Evolutionary conservation across 768 basidiomycete species (phyloP).

Genomic region (Boletus eberwhitei): DNA sequence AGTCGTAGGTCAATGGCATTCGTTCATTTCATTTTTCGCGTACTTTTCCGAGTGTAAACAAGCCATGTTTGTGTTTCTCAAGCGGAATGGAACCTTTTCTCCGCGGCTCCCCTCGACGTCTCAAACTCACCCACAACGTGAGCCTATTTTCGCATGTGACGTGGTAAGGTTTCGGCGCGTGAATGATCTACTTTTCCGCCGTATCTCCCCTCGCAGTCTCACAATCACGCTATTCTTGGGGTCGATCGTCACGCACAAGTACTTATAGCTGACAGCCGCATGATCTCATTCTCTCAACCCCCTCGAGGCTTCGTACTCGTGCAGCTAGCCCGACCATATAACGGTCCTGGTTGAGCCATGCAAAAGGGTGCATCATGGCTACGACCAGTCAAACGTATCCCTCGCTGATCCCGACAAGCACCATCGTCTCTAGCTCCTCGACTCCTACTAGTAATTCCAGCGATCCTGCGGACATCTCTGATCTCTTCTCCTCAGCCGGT

Average conservation of each 20-base stretch:
- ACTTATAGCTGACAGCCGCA: slow-evolving; percentile 4
- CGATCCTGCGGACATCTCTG: not conserved
- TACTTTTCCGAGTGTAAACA: not conserved
- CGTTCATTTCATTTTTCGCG: not conserved
- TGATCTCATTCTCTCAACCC: not conserved
- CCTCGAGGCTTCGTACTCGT: slow-evolving; percentile 15
- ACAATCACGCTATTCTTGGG: not conserved
- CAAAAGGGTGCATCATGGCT: slow-evolving; percentile 15
- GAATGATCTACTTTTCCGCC: not conserved
- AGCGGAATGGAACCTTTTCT: not conserved
- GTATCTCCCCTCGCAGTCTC: slow-evolving; percentile 7
- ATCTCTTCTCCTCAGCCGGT: slow-evolving; percentile 31
- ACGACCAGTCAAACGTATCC: slow-evolving; percentile 7
- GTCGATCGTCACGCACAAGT: not conserved
- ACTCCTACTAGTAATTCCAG: not conserved
- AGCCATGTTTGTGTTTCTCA: not conserved
- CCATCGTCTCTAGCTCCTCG: not conserved
- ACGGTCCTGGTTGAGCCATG: slow-evolving; percentile 8
- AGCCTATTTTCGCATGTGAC: slow-evolving; percentile 18
- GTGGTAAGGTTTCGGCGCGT: not conserved
- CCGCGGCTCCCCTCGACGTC: not conserved
- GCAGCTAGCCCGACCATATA: not conserved
- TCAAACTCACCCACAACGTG: not conserved
- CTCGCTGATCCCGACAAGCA: slow-evolving; percentile 4
- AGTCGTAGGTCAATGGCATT: not conserved